Base-by-base conservation (phyloP, 2,329 filamentous ascomycete genomes). In the Neodidymelliopsis sp. region DNA sequence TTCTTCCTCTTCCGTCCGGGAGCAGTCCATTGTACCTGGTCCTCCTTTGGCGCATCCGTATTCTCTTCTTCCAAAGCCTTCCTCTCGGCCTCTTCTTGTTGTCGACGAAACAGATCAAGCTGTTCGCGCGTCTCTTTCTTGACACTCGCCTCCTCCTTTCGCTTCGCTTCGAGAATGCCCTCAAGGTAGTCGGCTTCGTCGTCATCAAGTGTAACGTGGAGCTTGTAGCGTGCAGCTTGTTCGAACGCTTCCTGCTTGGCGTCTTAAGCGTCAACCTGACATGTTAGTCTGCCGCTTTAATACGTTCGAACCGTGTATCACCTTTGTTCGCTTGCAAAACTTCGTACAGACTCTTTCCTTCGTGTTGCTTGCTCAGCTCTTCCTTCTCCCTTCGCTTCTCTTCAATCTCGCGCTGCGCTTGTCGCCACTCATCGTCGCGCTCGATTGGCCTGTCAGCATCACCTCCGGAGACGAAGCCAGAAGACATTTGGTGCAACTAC, bases 201-300 rank as follows among this genome's bases (percentile, higher is more conserved):
- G 51, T 91, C 88, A 66, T 93, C 87, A 22, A 94, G 79, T 3
- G 87, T 79, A 69, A 91, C 92, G 75, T 93, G 90, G 63, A 93
- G 89, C 65, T 84, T 83, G 41, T 93, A 77, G 57, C 81, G 81
- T 55, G 81, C 82, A 55, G 86, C 69, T 71, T 93, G 89, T 70
- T 91, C 89, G 70, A 91, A 91, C 93, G 88, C 71, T 92, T 93
- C 89, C 74, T 93, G 87, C 73, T 92, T 92, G 49, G 88, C 88
- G 57, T 86, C 89, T 88, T 57, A 43, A 42, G 51, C 30, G 47
- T 51, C 55, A 57, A 63, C 44, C 69, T 71, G 62, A 63, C 60
- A 71, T 68, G 60, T 71, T 53, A 72, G 60, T 51, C 50, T 24
- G 24, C 8, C 22, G 15, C 20, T 13, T 23, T 9, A 12, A 16